Conservation (phyloP, 2,329 filamentous ascomycete genomes). For the Colletotrichum orbiculare region DNA sequence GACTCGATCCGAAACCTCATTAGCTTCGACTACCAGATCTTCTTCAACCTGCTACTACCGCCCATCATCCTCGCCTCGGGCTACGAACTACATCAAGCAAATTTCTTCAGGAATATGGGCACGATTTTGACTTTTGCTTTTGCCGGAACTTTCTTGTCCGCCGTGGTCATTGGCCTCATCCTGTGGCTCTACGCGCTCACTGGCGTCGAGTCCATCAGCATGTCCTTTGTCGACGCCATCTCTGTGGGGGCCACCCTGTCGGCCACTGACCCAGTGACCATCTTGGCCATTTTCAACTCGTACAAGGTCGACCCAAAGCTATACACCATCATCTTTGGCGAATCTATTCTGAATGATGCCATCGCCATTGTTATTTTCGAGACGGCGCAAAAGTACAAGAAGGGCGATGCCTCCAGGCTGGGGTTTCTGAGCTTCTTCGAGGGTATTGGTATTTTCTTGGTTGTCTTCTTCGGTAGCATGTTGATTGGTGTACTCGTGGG, state of each 20-base stretch:
- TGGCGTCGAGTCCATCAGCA: constrained; percentile 84
- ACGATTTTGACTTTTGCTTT: constrained; percentile 98
- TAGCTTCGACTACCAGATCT: constrained; percentile 98
- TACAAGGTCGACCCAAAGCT: constrained; percentile 99
- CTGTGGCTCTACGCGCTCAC: constrained; percentile 90
- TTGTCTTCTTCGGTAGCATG: constrained; percentile 95
- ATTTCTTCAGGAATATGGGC: constrained; percentile 98
- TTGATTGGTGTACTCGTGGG: constrained; percentile 89
- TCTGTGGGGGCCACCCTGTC: constrained; percentile 96
- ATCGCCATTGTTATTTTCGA: constrained; percentile 99
- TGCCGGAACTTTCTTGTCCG: constrained; percentile 95
- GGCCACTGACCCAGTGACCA: constrained; percentile 96
- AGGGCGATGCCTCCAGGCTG: constrained; percentile 76
- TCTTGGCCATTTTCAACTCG: constrained; percentile 97
- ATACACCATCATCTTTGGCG: constrained; percentile 98
- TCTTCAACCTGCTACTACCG: constrained; percentile 98
- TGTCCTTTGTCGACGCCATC: constrained; percentile 95
- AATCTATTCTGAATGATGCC: constrained; percentile 97
- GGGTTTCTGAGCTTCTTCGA: constrained; percentile 88
- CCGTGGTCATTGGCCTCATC: constrained; percentile 90
- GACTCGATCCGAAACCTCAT: constrained; percentile 90
- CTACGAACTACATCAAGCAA: constrained; percentile 97
- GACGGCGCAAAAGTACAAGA: constrained; percentile 92
- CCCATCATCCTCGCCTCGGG: constrained; percentile 97
- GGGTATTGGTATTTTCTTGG: constrained; percentile 92